phyloP scores from a whole-genome alignment of 163 green algal genomes.

The Scenedesmus sp. region DNA sequence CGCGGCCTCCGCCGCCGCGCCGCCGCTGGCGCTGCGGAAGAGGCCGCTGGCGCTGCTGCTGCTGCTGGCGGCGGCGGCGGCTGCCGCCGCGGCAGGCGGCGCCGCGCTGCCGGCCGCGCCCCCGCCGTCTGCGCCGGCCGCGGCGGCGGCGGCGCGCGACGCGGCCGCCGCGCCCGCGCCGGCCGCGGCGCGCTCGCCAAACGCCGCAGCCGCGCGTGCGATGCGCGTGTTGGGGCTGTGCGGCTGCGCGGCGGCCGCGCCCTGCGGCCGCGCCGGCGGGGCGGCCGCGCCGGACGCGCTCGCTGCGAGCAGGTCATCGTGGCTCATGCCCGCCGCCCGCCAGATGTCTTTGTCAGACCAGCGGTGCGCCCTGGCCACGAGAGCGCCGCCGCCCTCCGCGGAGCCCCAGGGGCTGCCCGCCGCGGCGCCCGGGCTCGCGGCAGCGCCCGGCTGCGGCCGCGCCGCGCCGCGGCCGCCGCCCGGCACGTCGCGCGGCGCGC shows the following conservation, averaged over 20 bases:
- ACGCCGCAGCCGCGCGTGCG: slow-evolving; percentile 23
- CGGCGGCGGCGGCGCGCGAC: background rate
- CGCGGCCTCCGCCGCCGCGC: background rate
- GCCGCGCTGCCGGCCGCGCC: background rate
- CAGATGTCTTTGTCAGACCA: slow-evolving; percentile 27
- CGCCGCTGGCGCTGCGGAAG: background rate
- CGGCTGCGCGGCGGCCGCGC: background rate
- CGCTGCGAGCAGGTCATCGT: slow-evolving; percentile 15
- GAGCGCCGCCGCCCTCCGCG: no score
- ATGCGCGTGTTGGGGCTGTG: background rate
- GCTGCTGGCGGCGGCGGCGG: slow-evolving; percentile 1
- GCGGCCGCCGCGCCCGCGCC: slow-evolving; percentile 29
- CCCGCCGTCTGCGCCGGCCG: background rate
- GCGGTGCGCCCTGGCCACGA: background rate
- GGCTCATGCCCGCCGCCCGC: slow-evolving; percentile 33
- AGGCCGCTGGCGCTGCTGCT: slow-evolving; percentile 1
- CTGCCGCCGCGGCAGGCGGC: background rate
- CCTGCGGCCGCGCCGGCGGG: background rate
- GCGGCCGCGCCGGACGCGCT: background rate
- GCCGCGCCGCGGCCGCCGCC: no score
- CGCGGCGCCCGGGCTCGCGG: no score
- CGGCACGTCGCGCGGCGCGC: no score
- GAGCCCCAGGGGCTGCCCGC: no score
- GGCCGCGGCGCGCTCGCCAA: slow-evolving; percentile 1
- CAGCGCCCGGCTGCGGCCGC: no score